phyloP scores from a whole-genome alignment of 164 flowering plant species.

The Kingdonia uniflora region DNA sequence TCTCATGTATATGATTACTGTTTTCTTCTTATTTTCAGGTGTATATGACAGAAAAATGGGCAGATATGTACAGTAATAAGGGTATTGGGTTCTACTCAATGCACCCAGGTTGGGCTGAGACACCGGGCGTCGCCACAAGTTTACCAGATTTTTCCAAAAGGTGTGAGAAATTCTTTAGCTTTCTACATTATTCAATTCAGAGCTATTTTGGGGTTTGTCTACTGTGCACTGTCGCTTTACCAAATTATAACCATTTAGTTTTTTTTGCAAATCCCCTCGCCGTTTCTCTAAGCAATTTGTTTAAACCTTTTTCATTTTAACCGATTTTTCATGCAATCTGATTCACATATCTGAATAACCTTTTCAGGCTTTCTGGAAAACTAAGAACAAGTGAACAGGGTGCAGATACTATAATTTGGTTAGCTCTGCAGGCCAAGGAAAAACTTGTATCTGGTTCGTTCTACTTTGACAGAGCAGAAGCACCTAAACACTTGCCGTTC shows the following conservation, averaged over 20 bases:
- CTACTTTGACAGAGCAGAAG: conserved; percentile 84
- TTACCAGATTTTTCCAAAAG: conserved; percentile 54
- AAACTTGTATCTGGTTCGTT: conserved; percentile 64
- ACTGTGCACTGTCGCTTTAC: no score
- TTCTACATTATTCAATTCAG: no score
- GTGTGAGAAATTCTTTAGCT: conserved; percentile 21
- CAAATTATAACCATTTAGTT: no score
- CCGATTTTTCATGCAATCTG: background rate
- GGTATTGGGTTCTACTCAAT: conserved; percentile 86
- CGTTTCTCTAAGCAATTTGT: no score
- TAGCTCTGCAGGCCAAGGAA: conserved; percentile 82
- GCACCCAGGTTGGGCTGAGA: conserved; percentile 99
- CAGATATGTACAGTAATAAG: conserved; percentile 47
- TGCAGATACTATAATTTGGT: conserved; percentile 83
- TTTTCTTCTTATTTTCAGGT: conserved; percentile 36
- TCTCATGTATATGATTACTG: background rate
- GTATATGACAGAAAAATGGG: conserved; percentile 88
- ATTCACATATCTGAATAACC: background rate
- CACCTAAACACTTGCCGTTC: conserved; percentile 61
- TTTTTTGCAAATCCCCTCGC: no score
- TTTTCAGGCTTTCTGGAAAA: conserved; percentile 57
- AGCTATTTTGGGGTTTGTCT: no score
- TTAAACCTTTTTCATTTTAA: no score
- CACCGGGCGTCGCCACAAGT: conserved; percentile 80
- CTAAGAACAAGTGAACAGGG: conserved; percentile 77